Conservation (phyloP, 108 stramenopile genomes). For the Pseudonitzschia delicatissima region DNA sequence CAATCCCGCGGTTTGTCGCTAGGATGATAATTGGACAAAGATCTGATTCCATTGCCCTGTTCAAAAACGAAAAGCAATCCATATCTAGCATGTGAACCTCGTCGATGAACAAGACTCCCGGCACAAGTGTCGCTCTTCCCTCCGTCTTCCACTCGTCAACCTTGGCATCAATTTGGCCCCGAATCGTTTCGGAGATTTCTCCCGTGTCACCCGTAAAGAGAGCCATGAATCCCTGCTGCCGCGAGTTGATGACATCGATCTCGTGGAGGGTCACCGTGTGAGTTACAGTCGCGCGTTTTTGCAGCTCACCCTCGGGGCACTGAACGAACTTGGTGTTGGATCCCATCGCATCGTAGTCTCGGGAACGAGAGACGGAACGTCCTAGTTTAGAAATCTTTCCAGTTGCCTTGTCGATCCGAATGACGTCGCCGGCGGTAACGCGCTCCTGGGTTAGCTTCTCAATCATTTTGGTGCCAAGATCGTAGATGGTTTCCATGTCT, state of each 20-base stretch:
- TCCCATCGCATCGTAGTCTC: constrained; percentile 99
- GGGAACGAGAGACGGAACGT: constrained; percentile 86
- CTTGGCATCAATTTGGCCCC: constrained; percentile 97
- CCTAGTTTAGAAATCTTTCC: constrained; percentile 97
- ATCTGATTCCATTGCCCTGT: constrained; percentile 91
- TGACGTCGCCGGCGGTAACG: constrained; percentile 97
- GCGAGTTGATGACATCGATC: constrained; percentile 98
- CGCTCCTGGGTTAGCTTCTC: constrained; percentile 95
- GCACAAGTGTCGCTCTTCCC: constrained; percentile 95
- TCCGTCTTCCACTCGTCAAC: constrained; percentile 98
- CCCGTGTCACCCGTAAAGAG: constrained; percentile 99
- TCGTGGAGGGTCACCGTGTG: constrained; percentile 97
- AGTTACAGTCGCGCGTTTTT: constrained; percentile 96
- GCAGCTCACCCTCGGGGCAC: constrained; percentile 98
- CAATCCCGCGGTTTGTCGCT: constrained; percentile 97
- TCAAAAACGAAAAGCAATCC: constrained; percentile 98
- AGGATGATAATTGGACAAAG: constrained; percentile 96
- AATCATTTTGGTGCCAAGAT: constrained; percentile 99
- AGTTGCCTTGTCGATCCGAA: constrained; percentile 98
- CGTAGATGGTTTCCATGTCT: constrained; percentile 99
- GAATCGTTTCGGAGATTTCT: constrained; percentile 95
- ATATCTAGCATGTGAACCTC: constrained; percentile 99
- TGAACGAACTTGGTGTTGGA: constrained; percentile 97
- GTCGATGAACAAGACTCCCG: constrained; percentile 99
- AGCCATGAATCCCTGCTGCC: constrained; percentile 98